Base-by-base conservation (phyloP, 1,139 yeast species). In the Zygoascus sp. region DNA sequence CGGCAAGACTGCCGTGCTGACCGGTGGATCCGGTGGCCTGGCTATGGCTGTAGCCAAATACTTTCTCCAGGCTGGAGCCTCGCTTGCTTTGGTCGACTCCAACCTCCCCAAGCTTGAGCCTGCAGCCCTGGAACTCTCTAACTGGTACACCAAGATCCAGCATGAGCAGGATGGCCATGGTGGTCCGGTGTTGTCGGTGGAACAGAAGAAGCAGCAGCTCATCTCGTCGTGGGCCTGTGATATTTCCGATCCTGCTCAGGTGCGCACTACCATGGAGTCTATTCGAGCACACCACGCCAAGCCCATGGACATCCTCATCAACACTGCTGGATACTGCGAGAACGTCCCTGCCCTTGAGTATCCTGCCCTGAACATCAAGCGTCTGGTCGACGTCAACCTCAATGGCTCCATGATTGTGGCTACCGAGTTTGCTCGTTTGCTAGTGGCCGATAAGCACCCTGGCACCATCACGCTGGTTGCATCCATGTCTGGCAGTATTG, bases 11-110 rank as follows among this genome's bases (percentile, higher is more conserved):
- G 88, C 87, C 39, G 74, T 85, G 46, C 68, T 85, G 55, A 85
- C 94, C 28, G 95, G 95, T 45, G 95, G 94, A 15, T 81, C 89
- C 25, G 94, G 94, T 45, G 94, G 94, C 17, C 71, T 85, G 57
- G 83, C 89, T 2, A 69, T 80, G 27, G 80, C 83, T 15, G 65
- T 84, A 5, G 54, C 62, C 38, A 49, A 50, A 34, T 50, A 57
- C 41, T 51, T 60, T 19, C 53, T 60, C 6, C 58, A 58, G 43
- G 61, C 63, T 2, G 64, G 64, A 8, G 63, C 63, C 7, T 56
- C 62, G 4, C 70, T 85, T 40, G 94, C 94, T n/a, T 72, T 85
- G 42, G 74, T 85, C 38, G 94, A 85, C 65, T 75, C 81, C 71
- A 79, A 80, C 67, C 66, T 77, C 60, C 83, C 80, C 52, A 65